A percentile compares a stretch with the other conserved stretches of the same genome.
Conservation (phyloP, 2,329 filamentous ascomycete genomes). For the Claviceps monticola region DNA sequence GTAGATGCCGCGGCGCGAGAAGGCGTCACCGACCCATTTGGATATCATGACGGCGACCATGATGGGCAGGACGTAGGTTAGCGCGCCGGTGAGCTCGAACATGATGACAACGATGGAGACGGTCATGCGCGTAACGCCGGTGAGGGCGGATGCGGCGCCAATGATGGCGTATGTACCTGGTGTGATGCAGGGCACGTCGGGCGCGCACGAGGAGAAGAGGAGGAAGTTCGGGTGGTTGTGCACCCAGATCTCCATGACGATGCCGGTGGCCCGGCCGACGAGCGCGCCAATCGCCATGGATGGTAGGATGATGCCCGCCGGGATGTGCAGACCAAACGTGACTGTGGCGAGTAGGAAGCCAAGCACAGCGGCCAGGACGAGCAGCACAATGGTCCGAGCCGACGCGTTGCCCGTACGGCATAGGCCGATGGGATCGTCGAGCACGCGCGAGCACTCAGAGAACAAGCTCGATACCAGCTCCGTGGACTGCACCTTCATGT, state of each 20-base stretch:
- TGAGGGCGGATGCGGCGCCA: constrained; percentile 85
- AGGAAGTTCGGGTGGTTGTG: constrained; percentile 62
- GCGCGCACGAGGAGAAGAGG: constrained; percentile 67
- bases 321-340: constrained; percentile 89
- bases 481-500: constrained; percentile 85
- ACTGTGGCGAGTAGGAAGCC: constrained; percentile 76
- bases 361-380: constrained; percentile 68
- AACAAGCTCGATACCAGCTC: constrained; percentile 89
- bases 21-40: constrained; percentile 96
- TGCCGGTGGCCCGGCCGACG: constrained; percentile 76
- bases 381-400: constrained; percentile 65
- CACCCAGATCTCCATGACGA: constrained; percentile 82
- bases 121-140: constrained; percentile 89
- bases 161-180: constrained; percentile 95
- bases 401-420: constrained; percentile 80
- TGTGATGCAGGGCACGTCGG: constrained; percentile 76
- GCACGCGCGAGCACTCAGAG: constrained; percentile 69
- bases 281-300: constrained; percentile 93
- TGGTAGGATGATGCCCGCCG: constrained; percentile 87
- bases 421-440: constrained; percentile 77
- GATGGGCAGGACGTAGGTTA: constrained; percentile 93
- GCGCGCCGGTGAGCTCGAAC: constrained; percentile 92
- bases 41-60: constrained; percentile 98
- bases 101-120: constrained; percentile 98
- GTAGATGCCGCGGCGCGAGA: constrained; percentile 87